A percentile compares a stretch with the other conserved stretches of the same genome.
These are phyloP conservation scores for Microsporum audouinii DNA, from an alignment of 2,329 filamentous ascomycete genomes.

Conservation along the genomic window DNA sequence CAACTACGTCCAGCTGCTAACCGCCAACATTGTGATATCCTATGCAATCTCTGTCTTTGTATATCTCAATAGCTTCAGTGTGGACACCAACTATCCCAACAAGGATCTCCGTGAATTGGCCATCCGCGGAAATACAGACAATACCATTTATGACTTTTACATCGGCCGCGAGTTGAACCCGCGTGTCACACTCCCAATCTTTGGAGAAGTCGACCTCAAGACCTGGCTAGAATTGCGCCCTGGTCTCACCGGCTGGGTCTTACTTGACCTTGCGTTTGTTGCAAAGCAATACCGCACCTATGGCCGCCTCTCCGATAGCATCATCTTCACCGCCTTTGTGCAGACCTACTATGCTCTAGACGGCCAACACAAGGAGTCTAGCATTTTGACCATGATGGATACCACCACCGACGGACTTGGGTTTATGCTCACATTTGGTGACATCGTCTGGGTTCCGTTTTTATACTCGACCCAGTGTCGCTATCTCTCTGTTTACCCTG, in stretches of 20 bases:
- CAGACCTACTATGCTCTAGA: constrained; percentile 79
- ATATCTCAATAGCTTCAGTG: constrained; percentile 70
- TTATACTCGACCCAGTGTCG: constrained; percentile 73
- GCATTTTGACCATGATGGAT: constrained; percentile 87
- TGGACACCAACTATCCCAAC: constrained; percentile 44
- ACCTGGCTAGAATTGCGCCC: constrained; percentile 83
- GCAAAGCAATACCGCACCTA: constrained; percentile 80
- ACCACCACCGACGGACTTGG: constrained; percentile 89
- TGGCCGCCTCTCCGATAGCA: constrained; percentile 74
- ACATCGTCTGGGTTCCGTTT: constrained; percentile 87
- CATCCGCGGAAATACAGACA: constrained; percentile 68
- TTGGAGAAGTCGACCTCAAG: constrained; percentile 78
- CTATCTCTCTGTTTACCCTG: constrained; percentile 72
- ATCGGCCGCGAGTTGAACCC: constrained; percentile 94
- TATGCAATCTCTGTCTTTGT: constrained; percentile 63
- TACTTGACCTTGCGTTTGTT: constrained; percentile 73
- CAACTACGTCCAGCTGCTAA: constrained; percentile 78
- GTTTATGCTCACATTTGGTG: constrained; percentile 88
- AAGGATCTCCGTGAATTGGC: constrained; percentile 64
- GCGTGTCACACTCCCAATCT: constrained; percentile 56
- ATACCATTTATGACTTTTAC: constrained; percentile 88
- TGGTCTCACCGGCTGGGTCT: constrained; percentile 77
- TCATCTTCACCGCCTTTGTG: constrained; percentile 63
- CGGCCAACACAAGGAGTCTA: constrained; percentile 73
- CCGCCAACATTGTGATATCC: constrained; percentile 67